These are phyloP conservation scores for Fusarium sp. DNA, from an alignment of 2,329 filamentous ascomycete genomes.

Conservation along the genomic window DNA sequence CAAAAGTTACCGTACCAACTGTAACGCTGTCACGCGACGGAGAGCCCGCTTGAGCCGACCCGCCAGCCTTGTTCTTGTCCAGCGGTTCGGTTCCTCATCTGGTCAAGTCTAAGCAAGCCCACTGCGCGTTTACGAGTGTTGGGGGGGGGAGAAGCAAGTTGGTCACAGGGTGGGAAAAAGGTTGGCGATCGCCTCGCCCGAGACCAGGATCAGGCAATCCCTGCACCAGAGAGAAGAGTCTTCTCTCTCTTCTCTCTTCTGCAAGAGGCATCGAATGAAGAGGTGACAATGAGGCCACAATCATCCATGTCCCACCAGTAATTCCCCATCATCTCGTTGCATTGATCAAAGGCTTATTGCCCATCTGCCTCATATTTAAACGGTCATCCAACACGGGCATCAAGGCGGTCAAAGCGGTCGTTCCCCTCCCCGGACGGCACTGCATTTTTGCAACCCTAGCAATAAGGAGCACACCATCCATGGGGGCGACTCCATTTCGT, in stretches of 20 bases:
- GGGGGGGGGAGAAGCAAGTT: neutral
- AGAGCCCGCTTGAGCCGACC: slow-evolving; percentile 8
- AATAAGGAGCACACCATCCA: slow-evolving; percentile 30
- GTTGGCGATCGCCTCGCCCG: slow-evolving; percentile 24
- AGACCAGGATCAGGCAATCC: slow-evolving; percentile 36
- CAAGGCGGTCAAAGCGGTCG: slow-evolving; percentile 41
- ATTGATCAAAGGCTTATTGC: slow-evolving; percentile 39
- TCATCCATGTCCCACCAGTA: slow-evolving; percentile 12
- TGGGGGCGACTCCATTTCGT: slow-evolving; percentile 19
- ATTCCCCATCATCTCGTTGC: slow-evolving; percentile 29
- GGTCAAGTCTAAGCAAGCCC: slow-evolving; percentile 25
- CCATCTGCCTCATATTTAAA: slow-evolving; percentile 32
- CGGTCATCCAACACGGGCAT: slow-evolving; percentile 37
- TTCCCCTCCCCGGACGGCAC: slow-evolving; percentile 37
- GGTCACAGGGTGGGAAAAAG: slow-evolving; percentile 34
- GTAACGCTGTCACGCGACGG: slow-evolving; percentile 25
- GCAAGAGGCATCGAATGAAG: neutral
- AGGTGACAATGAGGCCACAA: slow-evolving; percentile 21
- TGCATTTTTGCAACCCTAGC: slow-evolving; percentile 36
- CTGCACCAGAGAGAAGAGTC: neutral
- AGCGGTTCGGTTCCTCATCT: slow-evolving; percentile 31
- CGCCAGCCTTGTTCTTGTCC: slow-evolving; percentile 25
- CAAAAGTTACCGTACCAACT: neutral
- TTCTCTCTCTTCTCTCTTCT: neutral
- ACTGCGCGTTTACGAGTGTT: slow-evolving; percentile 25